A percentile compares a stretch with the other conserved stretches of the same genome.
phyloP scores from a whole-genome alignment of 768 basidiomycete genomes.

The Grammothele lineata region DNA sequence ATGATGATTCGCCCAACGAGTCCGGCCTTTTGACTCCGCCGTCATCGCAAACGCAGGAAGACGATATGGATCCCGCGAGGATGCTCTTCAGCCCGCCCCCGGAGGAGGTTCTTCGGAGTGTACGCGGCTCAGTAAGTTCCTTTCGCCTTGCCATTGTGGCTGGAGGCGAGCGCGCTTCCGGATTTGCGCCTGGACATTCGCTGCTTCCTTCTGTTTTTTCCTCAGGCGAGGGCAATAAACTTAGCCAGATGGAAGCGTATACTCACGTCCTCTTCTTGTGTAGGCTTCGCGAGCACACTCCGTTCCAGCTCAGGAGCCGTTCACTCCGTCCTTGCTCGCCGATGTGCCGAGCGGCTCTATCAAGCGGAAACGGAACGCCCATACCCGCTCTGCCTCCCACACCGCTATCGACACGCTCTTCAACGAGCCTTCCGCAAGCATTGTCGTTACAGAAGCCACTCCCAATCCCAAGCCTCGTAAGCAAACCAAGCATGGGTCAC shows the following conservation, averaged over 20 bases:
- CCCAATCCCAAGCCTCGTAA: constrained; percentile 65
- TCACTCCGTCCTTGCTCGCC: constrained; percentile 12
- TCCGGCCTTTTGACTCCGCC: constrained; percentile 26
- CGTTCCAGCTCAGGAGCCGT: constrained; percentile 11
- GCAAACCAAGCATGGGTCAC: constrained; percentile 29
- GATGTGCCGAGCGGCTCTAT: neutral
- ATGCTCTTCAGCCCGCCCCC: constrained; percentile 59
- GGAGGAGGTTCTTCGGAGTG: constrained; percentile 43
- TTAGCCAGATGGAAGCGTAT: too few species aligned
- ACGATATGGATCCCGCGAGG: constrained; percentile 19
- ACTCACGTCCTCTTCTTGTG: constrained; percentile 11
- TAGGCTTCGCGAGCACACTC: constrained; percentile 18
- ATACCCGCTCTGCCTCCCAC: constrained; percentile 16
- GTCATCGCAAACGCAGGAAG: constrained; percentile 21
- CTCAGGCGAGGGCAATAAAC: too few species aligned
- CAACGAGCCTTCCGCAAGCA: constrained; percentile 16
- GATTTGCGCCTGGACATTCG: too few species aligned
- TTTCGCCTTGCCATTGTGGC: too few species aligned
- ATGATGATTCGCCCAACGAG: constrained; percentile 3
- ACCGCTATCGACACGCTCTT: constrained; percentile 7
- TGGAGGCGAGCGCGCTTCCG: too few species aligned
- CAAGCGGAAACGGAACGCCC: constrained; percentile 39
- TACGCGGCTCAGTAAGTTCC: constrained; percentile 19
- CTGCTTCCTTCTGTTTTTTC: too few species aligned
- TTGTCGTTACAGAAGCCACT: constrained; percentile 36